phyloP scores from a whole-genome alignment of 768 basidiomycete genomes.

The Phylloporus sp. region DNA sequence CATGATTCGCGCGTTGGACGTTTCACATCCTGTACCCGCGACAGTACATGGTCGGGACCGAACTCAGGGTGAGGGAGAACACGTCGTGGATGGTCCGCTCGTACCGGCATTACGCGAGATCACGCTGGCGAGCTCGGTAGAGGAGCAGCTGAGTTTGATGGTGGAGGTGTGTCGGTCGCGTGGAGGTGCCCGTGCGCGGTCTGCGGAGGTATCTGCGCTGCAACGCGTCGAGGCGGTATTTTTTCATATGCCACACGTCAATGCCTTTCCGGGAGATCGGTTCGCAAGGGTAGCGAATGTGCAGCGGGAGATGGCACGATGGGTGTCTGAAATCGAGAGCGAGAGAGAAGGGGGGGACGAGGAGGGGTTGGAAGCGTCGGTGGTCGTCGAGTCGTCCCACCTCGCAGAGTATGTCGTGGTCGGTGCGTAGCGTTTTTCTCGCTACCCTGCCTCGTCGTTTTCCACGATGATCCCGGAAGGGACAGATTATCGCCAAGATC shows the following conservation, averaged over 20 bases:
- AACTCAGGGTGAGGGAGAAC: not conserved
- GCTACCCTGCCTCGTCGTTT: not conserved
- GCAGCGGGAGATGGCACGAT: not conserved
- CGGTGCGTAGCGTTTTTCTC: not conserved
- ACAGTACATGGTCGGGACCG: not conserved
- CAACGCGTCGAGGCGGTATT: constrained; percentile 5
- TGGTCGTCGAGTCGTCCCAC: constrained; percentile 10
- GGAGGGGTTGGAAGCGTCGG: constrained; percentile 1
- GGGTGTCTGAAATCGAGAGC: not conserved
- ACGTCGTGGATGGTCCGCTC: not conserved
- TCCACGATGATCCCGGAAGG: not conserved
- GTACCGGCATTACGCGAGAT: constrained; percentile 13
- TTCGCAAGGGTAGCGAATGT: not conserved
- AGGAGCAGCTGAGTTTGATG: constrained; percentile 6
- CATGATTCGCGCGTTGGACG: constrained; percentile 4
- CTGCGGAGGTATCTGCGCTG: constrained; percentile 4
- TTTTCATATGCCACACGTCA: constrained; percentile 11
- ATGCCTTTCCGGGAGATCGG: not conserved
- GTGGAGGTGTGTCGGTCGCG: constrained; percentile 11
- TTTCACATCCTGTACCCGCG: not conserved
- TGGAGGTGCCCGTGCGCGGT: not conserved
- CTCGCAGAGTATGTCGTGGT: constrained; percentile 7
- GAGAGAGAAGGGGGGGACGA: not conserved
- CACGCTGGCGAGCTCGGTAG: constrained; percentile 14
- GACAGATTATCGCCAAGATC: not conserved